Evolutionary conservation across 192 early-diverging fungal species (phyloP).

Genomic region (Coemansia brasiliensis): DNA sequence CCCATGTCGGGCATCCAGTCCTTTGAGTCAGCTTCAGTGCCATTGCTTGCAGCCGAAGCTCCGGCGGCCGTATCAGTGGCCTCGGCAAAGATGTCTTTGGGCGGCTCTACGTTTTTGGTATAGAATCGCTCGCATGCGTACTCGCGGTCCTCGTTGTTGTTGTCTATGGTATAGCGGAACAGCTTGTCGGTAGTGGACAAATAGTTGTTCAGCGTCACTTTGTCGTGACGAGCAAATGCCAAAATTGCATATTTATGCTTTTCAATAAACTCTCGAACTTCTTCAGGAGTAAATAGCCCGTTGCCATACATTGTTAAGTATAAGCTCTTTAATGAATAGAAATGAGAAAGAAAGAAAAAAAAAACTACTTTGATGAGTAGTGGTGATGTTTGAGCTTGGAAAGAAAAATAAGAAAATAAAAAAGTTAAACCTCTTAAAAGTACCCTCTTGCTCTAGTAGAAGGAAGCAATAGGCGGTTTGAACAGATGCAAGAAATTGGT

Average conservation of each 20-base stretch:
- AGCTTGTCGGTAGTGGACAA: slow-evolving; percentile 3
- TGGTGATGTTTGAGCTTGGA: neutral
- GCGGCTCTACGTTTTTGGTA: no score
- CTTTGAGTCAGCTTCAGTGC: neutral
- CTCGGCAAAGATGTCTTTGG: no score
- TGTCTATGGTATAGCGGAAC: neutral
- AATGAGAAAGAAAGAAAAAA: neutral
- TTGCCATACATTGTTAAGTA: slow-evolving; percentile 9
- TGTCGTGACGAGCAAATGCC: slow-evolving; percentile 6
- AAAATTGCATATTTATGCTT: slow-evolving; percentile 5
- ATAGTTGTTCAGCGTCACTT: slow-evolving; percentile 1
- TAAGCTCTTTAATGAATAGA: no score
- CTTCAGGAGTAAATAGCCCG: slow-evolving; percentile 5
- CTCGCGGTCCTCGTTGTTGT: neutral
- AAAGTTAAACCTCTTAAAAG: neutral
- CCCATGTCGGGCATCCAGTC: slow-evolving; percentile 1
- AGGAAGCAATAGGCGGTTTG: no score
- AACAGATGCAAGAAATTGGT: no score
- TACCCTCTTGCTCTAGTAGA: no score
- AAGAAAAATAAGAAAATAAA: neutral
- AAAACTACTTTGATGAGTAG: neutral
- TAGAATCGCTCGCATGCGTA: neutral
- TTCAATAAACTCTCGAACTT: neutral
- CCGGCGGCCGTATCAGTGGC: no score
- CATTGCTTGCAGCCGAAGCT: neutral